Evolutionary conservation across 139 green algal species (phyloP), one percentile per base, ranked within the genome.

Genomic region (Tetratostichococcus sp.): DNA sequence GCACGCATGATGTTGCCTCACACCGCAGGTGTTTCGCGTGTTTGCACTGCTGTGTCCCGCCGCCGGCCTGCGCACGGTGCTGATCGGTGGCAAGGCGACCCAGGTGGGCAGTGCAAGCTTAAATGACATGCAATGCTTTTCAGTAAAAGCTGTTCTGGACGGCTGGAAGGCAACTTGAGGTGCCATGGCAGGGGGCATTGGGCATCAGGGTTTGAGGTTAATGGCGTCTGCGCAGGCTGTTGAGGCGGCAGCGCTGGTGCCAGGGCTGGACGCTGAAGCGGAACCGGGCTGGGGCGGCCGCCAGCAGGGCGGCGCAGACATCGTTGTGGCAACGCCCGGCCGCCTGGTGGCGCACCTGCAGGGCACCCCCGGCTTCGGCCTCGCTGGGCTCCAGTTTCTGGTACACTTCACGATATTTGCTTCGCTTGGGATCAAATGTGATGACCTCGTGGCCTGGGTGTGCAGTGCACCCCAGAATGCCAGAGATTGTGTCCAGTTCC

Each of bases 251-350:
- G 69, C 62, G 2, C 42, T 83, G 66, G 71, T 30, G 75, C 42
- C 43, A n/a, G 59, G 4, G 31, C 32, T 57, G n/a, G 25, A 72
- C 59, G 39, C 1, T 77, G 65, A 33, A 42, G 73, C 16, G 32
- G 34, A 17, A 31, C n/a, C 42, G 58, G 1, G 50, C 22, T 42
- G 43, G 5, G 69, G 50, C 42, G 35, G 35, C n/a, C 4, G 3
- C 30, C 69, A 4, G 32, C 35, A 31, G 50, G 4, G 31, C 2
- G 69, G 68, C 30, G 75, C 82, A 65, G 82, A 91, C 32, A 75
- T 95, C 11, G 43, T 91, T 30, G 82, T 97, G 23, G 85, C 88
- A 16, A 97, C 92, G 6, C 92, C 92, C 26, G 92, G 92, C 5
- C 84, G 91, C 0, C 83, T 97, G 30, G 83, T 93, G 67, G 83